Evolutionary conservation across 768 basidiomycete species (phyloP).

Genomic region (Tubosaeta sp.): DNA sequence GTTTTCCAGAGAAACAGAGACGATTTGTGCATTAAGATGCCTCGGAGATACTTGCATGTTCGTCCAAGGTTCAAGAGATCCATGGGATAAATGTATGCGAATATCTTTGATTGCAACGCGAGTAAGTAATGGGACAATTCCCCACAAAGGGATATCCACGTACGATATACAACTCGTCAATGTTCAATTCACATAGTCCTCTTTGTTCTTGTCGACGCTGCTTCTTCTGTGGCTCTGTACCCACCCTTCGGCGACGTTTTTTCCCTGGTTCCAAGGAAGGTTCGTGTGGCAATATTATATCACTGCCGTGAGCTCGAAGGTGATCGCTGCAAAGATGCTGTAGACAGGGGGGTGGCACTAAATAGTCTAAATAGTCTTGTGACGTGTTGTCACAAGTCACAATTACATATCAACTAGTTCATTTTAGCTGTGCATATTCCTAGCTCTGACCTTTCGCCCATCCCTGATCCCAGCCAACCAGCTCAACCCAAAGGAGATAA

Average conservation of each 20-base stretch:
- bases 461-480: constrained; percentile 37
- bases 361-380: no score
- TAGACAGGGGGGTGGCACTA: no score
- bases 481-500: constrained; percentile 34
- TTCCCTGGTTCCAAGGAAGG: neutral
- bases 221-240: neutral
- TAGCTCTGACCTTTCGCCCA: constrained; percentile 2
- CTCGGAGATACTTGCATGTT: neutral
- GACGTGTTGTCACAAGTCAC: no score
- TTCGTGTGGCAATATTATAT: no score
- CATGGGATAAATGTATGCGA: neutral
- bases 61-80: neutral
- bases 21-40: no score
- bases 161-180: neutral
- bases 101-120: neutral
- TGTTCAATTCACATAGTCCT: neutral
- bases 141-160: constrained; percentile 37
- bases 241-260: neutral
- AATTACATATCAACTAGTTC: no score
- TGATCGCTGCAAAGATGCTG: no score
- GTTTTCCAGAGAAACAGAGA: constrained; percentile 10
- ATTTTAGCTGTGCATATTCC: neutral
- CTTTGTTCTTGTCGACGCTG: neutral
- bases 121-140: neutral
- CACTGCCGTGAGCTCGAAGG: no score